These are phyloP conservation scores for Teunomyces pallodes DNA, from an alignment of 805 yeast species.

Conservation along the genomic window DNA sequence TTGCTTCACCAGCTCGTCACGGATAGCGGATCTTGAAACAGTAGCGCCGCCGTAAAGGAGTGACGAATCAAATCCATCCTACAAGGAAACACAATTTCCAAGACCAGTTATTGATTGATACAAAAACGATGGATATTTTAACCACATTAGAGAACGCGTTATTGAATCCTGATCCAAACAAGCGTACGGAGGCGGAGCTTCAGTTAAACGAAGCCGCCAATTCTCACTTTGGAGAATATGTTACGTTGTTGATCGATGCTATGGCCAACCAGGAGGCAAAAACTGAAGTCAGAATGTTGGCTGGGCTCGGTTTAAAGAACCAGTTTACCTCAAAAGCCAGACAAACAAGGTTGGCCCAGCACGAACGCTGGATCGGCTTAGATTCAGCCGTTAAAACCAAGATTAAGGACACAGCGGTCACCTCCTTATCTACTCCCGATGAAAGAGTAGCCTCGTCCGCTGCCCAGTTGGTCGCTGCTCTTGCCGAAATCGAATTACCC, in stretches of 20 bases:
- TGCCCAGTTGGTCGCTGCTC: conserved; percentile 93
- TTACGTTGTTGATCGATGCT: conserved; percentile 66
- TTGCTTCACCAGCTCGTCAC: neutral
- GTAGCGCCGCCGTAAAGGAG: neutral
- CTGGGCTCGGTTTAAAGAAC: conserved; percentile 85
- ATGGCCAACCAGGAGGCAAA: conserved; percentile 62
- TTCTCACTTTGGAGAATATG: conserved; percentile 73
- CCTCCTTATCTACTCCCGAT: conserved; percentile 60
- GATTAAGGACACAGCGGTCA: conserved; percentile 60
- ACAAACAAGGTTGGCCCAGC: conserved; percentile 53
- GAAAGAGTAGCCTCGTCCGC: conserved; percentile 82
- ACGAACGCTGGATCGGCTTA: conserved; percentile 71
- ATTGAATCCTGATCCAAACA: conserved; percentile 59
- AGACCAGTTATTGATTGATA: no score
- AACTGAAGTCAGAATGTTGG: conserved; percentile 85
- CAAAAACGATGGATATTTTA: conserved; percentile 54
- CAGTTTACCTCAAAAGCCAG: conserved; percentile 80
- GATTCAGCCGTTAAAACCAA: conserved; percentile 53
- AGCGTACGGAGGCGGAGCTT: conserved; percentile 75
- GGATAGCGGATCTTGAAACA: conserved; percentile 1
- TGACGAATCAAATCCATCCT: neutral
- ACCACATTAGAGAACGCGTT: conserved; percentile 77
- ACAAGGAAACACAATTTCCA: no score
- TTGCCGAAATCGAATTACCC: conserved; percentile 94
- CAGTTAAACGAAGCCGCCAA: conserved; percentile 69